Base-by-base conservation (phyloP, 768 basidiomycete genomes). In the Russula ochroleuca region DNA sequence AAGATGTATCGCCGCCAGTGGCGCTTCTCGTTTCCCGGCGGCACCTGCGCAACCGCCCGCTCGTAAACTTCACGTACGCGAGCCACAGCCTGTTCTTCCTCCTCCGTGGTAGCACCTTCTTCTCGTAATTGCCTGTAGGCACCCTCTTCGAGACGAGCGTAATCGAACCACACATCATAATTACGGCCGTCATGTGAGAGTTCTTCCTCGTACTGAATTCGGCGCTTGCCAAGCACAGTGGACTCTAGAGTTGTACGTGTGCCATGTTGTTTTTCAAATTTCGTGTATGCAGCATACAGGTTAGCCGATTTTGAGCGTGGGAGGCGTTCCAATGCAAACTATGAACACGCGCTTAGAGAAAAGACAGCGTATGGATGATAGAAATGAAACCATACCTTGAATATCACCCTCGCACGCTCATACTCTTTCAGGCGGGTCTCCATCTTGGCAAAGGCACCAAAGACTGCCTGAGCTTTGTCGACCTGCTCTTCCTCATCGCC, bases 91-190 rank as follows among this genome's bases (percentile, higher is more conserved):
- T 79, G 78, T 49, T 87, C 82, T 57, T 86, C 78, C 71, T 92
- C 90, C 61, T 89, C 88, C 9, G 79, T 76, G 1, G 87, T 86
- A 6, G 81, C 82, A 2, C 89, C 92, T 66, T 91, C 89, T 15
- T 88, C 88, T 68, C 78, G 83, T 28, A 92, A 78, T 63, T 92
- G 87, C 38, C 83, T 78, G 69, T 85, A 83, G 0, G 94, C 92
- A 25, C 86, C 90, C 75, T 98, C 97, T 72, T 98, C 97, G 38
- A 99, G 73, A 19, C 95, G 83, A 23, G 93, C 84, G 69, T 96
- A 96, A 71, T 98, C 97, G 72, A 99, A 98, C 97, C 97, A 99
- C 0, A 90, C 88, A 73, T 98, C 97, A 72, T 98, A 99, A 73
- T 98, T 98, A 48, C 88, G 85, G 0, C 92, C 87, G 67, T 98